Evolutionary conservation across 2,329 filamentous ascomycete species (phyloP), one percentile per base, ranked within the genome.

Genomic region (Cladosporium halotolerans): DNA sequence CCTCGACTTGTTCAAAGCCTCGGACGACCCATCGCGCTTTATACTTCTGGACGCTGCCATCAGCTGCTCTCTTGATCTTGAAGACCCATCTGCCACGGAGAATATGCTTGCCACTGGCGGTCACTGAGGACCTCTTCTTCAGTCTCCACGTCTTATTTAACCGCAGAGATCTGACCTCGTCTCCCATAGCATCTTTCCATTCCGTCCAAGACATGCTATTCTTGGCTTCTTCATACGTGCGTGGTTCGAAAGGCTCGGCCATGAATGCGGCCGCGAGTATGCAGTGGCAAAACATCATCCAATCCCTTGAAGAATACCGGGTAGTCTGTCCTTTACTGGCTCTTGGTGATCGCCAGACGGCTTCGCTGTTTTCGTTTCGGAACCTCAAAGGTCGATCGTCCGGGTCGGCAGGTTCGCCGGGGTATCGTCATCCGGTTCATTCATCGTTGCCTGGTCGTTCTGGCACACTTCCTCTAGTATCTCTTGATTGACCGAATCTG

Each of bases 21-120:
- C 58, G 45, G 9, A 65, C 60, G 4, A 68, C 64, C 57, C 52
- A 66, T 43, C 61, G 19, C n/a, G 56, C 53, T 43, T 68, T 68
- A 41, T 67, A 59, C 19, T 53, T 53, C 9, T 34, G 32, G 7
- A 34, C 32, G 32, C 32, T 34, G 32, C 32, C 32, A 11, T 34
- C 32, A 7, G 32, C 32, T 11, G 32, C 32, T 34, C 32, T 34
- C 32, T 34, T 34, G 32, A 34, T 34, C 32, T 34, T 34, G 32
- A 34, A 34, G 7, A 34, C 32, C 32, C 32, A 34, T 34, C 11
- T 34, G 32, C 32, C 32, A 34, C 32, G 32, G 7, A 34, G 32
- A 11, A 34, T 11, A 34, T 11, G 32, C 11, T 34, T 34, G 32
- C 32, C 32, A 11, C 11, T 11, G 32, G 32, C 32, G 32, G 32